A percentile compares a stretch with the other conserved stretches of the same genome.
These are phyloP conservation scores for Phytophthora macrochlamydospora DNA, from an alignment of 352 stramenopile species.

Conservation along the genomic window DNA sequence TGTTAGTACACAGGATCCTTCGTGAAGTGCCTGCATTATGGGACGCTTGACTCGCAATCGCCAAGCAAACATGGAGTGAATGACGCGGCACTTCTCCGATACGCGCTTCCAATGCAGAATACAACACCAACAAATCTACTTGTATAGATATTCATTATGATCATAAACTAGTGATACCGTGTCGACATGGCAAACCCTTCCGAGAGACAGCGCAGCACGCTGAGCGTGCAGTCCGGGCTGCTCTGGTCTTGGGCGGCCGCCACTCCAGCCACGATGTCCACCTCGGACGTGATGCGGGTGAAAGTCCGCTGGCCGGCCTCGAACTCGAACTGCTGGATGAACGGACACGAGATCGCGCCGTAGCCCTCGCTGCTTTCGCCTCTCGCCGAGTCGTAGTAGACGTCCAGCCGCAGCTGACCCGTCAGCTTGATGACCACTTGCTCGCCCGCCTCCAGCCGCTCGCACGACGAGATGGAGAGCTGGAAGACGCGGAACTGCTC, in stretches of 20 bases:
- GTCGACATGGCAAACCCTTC: slow-evolving; percentile 29
- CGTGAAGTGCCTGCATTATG: too few species aligned
- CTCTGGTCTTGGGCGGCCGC: slow-evolving; percentile 21
- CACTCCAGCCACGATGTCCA: slow-evolving; percentile 45
- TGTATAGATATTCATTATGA: background rate
- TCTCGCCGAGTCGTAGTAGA: slow-evolving; percentile 13
- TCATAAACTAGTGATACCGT: slow-evolving; percentile 2
- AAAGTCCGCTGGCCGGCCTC: slow-evolving; percentile 25
- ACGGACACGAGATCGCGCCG: slow-evolving; percentile 29
- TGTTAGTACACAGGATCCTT: too few species aligned
- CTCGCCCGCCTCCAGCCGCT: slow-evolving; percentile 32
- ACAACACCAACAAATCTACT: background rate
- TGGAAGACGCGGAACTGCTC: slow-evolving; percentile 50
- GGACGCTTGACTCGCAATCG: too few species aligned
- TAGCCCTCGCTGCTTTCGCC: slow-evolving; percentile 16
- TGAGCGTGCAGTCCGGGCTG: slow-evolving; percentile 27
- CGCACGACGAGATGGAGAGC: slow-evolving; percentile 36
- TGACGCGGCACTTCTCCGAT: too few species aligned
- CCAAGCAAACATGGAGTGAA: too few species aligned
- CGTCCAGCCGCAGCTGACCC: slow-evolving; percentile 25
- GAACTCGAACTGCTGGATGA: slow-evolving; percentile 57
- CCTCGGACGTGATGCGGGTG: slow-evolving; percentile 51
- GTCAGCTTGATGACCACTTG: slow-evolving; percentile 44
- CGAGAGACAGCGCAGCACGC: slow-evolving; percentile 23
- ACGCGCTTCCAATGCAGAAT: too few species aligned